These are phyloP conservation scores for Xylariaceae sp. DNA, from an alignment of 2,329 filamentous ascomycete species.

Conservation along the genomic window DNA sequence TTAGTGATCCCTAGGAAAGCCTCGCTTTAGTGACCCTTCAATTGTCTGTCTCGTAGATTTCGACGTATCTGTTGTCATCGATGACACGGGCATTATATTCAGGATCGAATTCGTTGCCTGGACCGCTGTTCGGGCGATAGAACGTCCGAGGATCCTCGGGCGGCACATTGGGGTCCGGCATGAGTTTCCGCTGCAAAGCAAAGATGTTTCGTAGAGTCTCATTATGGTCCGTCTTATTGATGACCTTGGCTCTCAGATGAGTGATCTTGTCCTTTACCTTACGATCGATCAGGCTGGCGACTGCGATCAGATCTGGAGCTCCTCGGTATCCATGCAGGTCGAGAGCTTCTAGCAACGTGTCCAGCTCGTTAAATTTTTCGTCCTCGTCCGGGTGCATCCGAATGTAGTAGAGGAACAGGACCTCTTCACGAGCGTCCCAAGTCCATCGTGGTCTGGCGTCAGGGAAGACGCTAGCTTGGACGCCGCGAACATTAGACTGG, in stretches of 20 bases:
- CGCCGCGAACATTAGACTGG: neutral
- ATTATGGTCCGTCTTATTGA: neutral
- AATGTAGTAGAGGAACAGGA: neutral
- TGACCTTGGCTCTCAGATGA: neutral
- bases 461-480: neutral
- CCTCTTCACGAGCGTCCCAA: neutral
- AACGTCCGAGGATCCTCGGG: no score
- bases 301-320: neutral
- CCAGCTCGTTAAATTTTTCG: neutral
- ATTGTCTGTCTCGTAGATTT: no score
- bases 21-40: no score
- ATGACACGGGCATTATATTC: neutral
- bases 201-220: no score
- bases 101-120: neutral
- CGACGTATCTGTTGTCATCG: neutral
- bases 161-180: no score
- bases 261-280: slow-evolving; percentile 2
- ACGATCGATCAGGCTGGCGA: neutral
- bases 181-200: no score
- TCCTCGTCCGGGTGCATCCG: neutral
- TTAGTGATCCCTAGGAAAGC: no score
- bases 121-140: neutral
- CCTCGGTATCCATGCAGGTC: slow-evolving; percentile 3
- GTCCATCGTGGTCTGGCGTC: neutral
- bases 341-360: neutral